Evolutionary conservation across 2,329 filamentous ascomycete genomes (phyloP).

Genomic region (Colletotrichum lupini): DNA sequence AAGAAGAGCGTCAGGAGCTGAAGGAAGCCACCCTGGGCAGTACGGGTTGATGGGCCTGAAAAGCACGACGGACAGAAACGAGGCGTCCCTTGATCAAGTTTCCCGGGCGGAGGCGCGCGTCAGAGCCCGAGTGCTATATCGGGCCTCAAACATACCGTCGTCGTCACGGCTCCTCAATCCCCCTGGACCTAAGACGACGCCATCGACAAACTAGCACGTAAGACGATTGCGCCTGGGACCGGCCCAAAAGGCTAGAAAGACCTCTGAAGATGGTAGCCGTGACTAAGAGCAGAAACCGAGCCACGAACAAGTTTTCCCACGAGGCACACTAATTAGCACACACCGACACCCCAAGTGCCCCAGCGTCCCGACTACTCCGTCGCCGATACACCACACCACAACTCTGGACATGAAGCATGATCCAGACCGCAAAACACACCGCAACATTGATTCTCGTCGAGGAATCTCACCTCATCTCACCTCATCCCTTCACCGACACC

Average conservation of each 20-base stretch:
- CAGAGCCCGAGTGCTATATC: conserved; percentile 5
- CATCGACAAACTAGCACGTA: background rate
- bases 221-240: background rate
- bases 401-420: background rate
- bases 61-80: background rate
- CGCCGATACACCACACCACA: background rate
- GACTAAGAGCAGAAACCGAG: background rate
- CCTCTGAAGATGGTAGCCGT: background rate
- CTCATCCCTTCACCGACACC: conserved; percentile 3
- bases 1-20: background rate
- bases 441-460: background rate
- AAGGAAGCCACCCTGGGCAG: background rate
- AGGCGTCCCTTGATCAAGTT: background rate
- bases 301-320: background rate
- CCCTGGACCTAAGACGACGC: background rate
- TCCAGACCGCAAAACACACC: background rate
- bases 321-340: background rate
- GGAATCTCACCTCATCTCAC: background rate
- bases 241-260: background rate
- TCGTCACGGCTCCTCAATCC: background rate
- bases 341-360: background rate
- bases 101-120: background rate
- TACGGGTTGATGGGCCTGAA: background rate
- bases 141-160: background rate
- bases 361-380: background rate